Conservation (phyloP, 805 yeast genomes). For the Yamadazyma ubonensis region DNA sequence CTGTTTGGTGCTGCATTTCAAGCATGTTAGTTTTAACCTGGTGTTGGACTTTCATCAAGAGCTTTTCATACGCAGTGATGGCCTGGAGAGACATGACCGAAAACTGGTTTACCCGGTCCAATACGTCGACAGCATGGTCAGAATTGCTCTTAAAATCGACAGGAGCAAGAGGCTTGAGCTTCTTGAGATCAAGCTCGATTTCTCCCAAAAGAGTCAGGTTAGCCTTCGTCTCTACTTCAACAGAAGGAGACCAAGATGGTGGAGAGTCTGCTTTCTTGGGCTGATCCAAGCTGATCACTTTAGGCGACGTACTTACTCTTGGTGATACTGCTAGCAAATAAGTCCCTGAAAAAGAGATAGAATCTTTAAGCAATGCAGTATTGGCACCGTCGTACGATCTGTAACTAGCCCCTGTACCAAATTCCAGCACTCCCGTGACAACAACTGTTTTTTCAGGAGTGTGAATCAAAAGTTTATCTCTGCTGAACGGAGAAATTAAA, state of each 20-base stretch:
- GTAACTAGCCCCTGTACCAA: no score
- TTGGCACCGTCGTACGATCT: no score
- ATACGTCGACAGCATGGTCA: not conserved
- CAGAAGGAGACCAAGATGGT: no score
- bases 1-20: slow-evolving; percentile 20
- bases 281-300: no score
- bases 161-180: not conserved
- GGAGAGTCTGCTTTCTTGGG: not conserved
- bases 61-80: slow-evolving; percentile 18
- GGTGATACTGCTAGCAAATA: no score
- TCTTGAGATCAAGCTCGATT: slow-evolving; percentile 8
- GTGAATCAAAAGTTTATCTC: slow-evolving; percentile 9
- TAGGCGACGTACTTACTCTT: no score
- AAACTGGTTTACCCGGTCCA: slow-evolving; percentile 18
- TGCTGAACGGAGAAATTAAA: slow-evolving; percentile 8
- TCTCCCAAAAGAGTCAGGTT: slow-evolving; percentile 2
- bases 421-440: no score
- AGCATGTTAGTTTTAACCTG: slow-evolving; percentile 23
- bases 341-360: slow-evolving; percentile 28
- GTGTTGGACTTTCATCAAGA: slow-evolving; percentile 20
- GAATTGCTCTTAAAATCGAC: not conserved
- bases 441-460: slow-evolving; percentile 12
- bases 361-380: slow-evolving; percentile 23
- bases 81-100: slow-evolving; percentile 18
- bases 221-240: slow-evolving; percentile 4